Evolutionary conservation across 2,329 filamentous ascomycete genomes (phyloP).

Genomic region (Pseudogymnoascus sp.): DNA sequence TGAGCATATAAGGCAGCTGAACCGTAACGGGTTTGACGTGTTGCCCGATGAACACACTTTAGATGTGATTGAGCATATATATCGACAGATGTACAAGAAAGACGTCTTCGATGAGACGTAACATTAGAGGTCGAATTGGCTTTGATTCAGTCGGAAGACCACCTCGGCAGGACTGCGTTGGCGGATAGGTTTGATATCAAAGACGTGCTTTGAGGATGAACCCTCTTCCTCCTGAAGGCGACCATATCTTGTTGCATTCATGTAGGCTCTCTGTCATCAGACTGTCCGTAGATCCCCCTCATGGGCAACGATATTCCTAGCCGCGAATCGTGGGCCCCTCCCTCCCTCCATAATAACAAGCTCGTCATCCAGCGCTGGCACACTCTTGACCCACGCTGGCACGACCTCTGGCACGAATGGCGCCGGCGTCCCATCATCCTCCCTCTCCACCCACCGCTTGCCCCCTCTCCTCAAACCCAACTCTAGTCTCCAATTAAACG

Average conservation of each 20-base stretch:
- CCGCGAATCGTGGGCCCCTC: background rate
- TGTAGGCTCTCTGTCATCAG: background rate
- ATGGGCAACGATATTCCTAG: background rate
- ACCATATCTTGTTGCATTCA: background rate
- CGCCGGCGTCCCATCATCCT: conserved; percentile 15
- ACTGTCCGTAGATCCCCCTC: conserved; percentile 3
- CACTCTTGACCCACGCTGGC: background rate
- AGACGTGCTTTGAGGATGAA: background rate
- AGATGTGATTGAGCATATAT: background rate
- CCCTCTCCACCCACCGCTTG: conserved; percentile 13
- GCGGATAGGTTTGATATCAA: background rate
- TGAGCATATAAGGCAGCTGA: background rate
- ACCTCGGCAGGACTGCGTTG: background rate
- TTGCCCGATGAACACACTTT: background rate
- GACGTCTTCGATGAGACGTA: background rate
- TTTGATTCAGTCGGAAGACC: background rate
- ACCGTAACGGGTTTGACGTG: conserved; percentile 1
- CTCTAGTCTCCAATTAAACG: conserved; percentile 24
- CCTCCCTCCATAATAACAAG: background rate
- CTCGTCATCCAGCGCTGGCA: background rate
- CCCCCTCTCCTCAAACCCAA: conserved; percentile 19
- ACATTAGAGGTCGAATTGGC: background rate
- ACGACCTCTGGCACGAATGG: conserved; percentile 12
- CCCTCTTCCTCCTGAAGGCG: background rate
- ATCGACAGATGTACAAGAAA: background rate